These are phyloP conservation scores for Amaranthus palmeri DNA, from an alignment of 148 eudicot genomes.

Conservation along the genomic window DNA sequence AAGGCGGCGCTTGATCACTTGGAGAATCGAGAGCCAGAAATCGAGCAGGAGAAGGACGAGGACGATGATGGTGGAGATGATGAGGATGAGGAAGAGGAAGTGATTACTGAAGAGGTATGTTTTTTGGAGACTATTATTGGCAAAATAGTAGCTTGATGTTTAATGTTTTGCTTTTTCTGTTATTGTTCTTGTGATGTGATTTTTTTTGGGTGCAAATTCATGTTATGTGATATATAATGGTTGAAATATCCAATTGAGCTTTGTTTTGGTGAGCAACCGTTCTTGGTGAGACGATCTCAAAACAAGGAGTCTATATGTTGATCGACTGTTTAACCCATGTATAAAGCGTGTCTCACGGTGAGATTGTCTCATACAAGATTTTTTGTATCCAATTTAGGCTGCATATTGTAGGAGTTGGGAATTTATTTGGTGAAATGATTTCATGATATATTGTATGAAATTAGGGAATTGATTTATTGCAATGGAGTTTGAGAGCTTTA, in stretches of 20 bases:
- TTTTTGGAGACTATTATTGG: neutral
- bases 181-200: neutral
- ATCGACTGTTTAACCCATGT: too few relatives aligned
- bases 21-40: conserved; percentile 67
- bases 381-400: neutral
- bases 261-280: too few relatives aligned
- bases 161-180: neutral
- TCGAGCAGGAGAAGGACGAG: conserved; percentile 36
- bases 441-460: too few relatives aligned
- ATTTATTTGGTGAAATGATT: too few relatives aligned
- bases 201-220: neutral
- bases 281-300: too few relatives aligned
- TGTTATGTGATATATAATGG: neutral
- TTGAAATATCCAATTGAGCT: neutral
- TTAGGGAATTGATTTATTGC: too few relatives aligned
- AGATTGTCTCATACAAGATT: too few relatives aligned
- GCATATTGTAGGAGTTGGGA: neutral
- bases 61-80: conserved; percentile 37
- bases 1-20: conserved; percentile 65
- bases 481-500: too few relatives aligned
- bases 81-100: conserved; percentile 61
- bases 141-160: neutral
- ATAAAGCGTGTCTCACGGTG: too few relatives aligned
- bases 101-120: conserved; percentile 78
- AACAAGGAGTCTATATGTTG: too few relatives aligned